phyloP scores from a whole-genome alignment of 345 rosid species.

The Turritis glabra region DNA sequence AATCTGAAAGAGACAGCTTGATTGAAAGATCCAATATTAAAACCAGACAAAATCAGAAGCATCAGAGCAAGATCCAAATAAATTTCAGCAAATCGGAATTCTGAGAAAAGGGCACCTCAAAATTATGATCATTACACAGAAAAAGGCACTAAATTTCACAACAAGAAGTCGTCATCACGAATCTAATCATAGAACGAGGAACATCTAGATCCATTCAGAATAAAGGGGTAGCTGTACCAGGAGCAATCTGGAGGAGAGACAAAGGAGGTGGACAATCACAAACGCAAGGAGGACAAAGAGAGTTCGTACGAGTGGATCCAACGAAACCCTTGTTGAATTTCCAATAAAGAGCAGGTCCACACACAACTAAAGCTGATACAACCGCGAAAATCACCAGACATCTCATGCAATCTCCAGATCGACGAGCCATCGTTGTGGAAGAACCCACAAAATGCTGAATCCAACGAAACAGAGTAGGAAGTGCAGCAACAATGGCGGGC shows the following conservation, averaged over 20 bases:
- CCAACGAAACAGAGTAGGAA: conserved; percentile 7
- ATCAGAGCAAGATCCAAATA: conserved; percentile 23
- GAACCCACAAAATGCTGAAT: not conserved
- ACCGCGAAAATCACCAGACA: conserved; percentile 93
- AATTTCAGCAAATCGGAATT: not conserved
- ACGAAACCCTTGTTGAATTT: conserved; percentile 70
- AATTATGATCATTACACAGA: conserved; percentile 11
- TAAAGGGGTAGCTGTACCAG: conserved; percentile 51
- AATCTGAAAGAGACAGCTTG: conserved; percentile 4
- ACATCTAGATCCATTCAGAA: conserved; percentile 27
- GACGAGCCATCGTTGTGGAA: conserved; percentile 59
- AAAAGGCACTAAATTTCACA: conserved; percentile 27
- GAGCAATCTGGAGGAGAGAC: conserved; percentile 88
- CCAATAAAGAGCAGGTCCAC: conserved; percentile 97
- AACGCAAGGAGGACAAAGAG: conserved; percentile 72
- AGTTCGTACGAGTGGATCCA: conserved; percentile 47
- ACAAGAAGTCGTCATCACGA: not conserved
- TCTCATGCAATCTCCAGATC: conserved; percentile 78
- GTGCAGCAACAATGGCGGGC: conserved; percentile 24
- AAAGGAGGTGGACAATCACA: conserved; percentile 97
- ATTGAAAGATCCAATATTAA: conserved; percentile 17
- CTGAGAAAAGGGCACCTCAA: conserved; percentile 29
- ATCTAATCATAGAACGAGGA: conserved; percentile 8
- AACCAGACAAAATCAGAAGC: conserved; percentile 9
- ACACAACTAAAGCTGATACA: conserved; percentile 81